Evolutionary conservation across 140 eudicot genomes (phyloP), one percentile per base, ranked within the genome.

Genomic region (Stevia rebaudiana): DNA sequence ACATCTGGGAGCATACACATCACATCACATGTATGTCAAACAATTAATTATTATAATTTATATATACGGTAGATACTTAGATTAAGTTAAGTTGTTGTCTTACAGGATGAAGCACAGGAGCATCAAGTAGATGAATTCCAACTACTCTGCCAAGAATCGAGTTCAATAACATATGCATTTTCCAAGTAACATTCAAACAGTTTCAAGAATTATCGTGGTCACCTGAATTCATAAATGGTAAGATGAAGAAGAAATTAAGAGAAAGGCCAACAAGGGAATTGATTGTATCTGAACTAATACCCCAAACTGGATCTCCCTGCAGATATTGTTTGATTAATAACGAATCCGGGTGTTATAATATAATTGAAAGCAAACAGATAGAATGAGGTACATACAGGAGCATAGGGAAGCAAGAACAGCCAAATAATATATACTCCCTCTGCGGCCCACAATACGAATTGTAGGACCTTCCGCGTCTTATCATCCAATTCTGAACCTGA

Each of bases 291-390:
- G 91, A 66, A 77, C 87, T 87, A 69, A 92, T 92, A 25, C 94
- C 90, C 96, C 96, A 88, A 10, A 89, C 86, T 25, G 97, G 97
- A 83, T 89, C 97, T 43, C 96, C 98, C 98, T 87, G 89, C 75
- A 74, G 19, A 30, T 24, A 19, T n/a, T n/a, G n/a, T n/a, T n/a
- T n/a, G n/a, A n/a, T n/a, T n/a, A n/a, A n/a, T n/a, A 4, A 33
- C 37, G 37, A 33, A 33, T 33, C 7, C 6, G 37, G 6, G 3
- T n/a, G n/a, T n/a, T n/a, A 8, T 33, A 5, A 3, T 2, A 30
- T 30, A 40, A 56, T 15, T 31, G 1, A 47, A 31, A 8, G 23
- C 36, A 52, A 18, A 18, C 50, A 71, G 35, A 16, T 23, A 64
- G 3, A 50, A n/a, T n/a, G n/a, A 28, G 33, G 33, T 23, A 65